Percentiles rank a stretch among this genome's conserved stretches.
Evolutionary conservation across 805 yeast genomes (phyloP).

Genomic region (Kuraishia hungarica): DNA sequence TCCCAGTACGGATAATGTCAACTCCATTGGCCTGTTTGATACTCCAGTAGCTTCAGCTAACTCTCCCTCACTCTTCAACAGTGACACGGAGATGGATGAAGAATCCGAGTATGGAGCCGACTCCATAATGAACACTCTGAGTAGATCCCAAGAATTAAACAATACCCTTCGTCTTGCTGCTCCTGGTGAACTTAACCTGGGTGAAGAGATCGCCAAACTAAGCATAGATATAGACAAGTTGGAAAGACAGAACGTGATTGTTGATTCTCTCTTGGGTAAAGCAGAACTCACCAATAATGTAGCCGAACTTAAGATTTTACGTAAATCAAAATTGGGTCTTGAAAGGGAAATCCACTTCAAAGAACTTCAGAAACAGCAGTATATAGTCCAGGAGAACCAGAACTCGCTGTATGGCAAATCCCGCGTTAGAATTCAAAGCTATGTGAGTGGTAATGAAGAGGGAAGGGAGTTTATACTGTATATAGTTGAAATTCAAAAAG

Average conservation of each 20-base stretch:
- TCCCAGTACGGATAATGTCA: not conserved
- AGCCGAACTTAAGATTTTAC: slow-evolving; percentile 58
- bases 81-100: not conserved
- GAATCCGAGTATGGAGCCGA: not conserved
- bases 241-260: slow-evolving; percentile 51
- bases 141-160: slow-evolving; percentile 21
- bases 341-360: slow-evolving; percentile 66
- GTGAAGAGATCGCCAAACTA: slow-evolving; percentile 59
- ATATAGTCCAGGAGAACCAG: slow-evolving; percentile 74
- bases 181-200: slow-evolving; percentile 58
- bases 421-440: slow-evolving; percentile 40
- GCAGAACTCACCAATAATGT: slow-evolving; percentile 80
- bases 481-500: slow-evolving; percentile 66
- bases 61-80: not conserved
- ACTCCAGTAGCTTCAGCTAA: not conserved
- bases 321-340: slow-evolving; percentile 58
- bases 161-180: slow-evolving; percentile 42
- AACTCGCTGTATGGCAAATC: slow-evolving; percentile 68
- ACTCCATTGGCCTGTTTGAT: not conserved
- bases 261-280: slow-evolving; percentile 62
- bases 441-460: slow-evolving; percentile 45
- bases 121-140: not conserved
- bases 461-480: slow-evolving; percentile 62
- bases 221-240: slow-evolving; percentile 48
- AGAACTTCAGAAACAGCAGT: slow-evolving; percentile 72